Conservation (phyloP, 148 eudicot species). For the Fagopyrum homotropicum region DNA sequence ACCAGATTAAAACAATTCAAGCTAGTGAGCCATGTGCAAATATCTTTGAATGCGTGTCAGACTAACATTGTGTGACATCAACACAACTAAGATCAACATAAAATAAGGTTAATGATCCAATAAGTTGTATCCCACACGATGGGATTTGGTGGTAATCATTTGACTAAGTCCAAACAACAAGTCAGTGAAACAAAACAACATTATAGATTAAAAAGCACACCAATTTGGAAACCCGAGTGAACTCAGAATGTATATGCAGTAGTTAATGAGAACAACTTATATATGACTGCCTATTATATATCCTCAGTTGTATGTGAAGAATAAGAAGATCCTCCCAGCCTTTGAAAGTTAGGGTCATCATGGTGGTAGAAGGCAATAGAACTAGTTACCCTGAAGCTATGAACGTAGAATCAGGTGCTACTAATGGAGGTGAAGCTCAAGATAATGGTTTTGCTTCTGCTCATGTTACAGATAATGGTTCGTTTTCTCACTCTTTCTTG, state of each 20-base stretch:
- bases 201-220: not conserved
- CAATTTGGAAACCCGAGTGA: not conserved
- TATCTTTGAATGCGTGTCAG: not conserved
- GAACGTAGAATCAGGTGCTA: conserved; percentile 16
- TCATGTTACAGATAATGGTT: conserved; percentile 35
- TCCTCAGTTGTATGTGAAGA: not conserved
- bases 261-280: not conserved
- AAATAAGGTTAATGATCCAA: not conserved
- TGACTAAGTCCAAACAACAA: not conserved
- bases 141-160: not conserved
- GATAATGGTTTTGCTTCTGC: conserved; percentile 29
- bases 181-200: not conserved
- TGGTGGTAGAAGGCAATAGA: conserved; percentile 21
- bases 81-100: not conserved
- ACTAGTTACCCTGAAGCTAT: conserved; percentile 17
- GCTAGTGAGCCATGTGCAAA: not conserved
- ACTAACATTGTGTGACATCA: not conserved
- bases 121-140: not conserved
- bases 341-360: conserved; percentile 5
- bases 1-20: not conserved
- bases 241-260: not conserved
- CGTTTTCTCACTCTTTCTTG: not conserved
- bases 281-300: not conserved
- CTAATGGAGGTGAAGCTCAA: conserved; percentile 12
- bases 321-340: not conserved